A percentile compares a stretch with the other conserved stretches of the same genome.
Evolutionary conservation across 208 protist species (phyloP).

Genomic region (Leishmania braziliensis): DNA sequence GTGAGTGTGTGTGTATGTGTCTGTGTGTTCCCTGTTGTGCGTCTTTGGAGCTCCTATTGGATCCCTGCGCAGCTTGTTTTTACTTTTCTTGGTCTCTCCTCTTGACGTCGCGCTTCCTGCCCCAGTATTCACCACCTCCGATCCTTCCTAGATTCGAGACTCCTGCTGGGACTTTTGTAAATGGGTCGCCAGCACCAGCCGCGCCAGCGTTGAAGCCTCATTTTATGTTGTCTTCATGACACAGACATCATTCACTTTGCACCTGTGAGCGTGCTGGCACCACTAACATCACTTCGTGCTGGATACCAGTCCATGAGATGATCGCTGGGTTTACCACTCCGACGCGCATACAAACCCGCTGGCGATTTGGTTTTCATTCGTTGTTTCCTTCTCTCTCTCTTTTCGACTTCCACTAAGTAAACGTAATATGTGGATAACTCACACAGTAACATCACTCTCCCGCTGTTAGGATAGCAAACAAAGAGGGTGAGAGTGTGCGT

Average conservation of each 20-base stretch:
- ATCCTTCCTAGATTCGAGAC: not conserved
- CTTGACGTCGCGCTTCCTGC: not conserved
- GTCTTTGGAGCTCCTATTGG: not conserved
- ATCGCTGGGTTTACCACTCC: not conserved
- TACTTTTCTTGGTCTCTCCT: not conserved
- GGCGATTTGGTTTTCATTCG: not conserved
- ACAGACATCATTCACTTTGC: not conserved
- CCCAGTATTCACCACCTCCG: not conserved
- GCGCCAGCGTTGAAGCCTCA: not conserved
- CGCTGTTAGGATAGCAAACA: not conserved
- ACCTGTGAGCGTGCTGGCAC: not conserved
- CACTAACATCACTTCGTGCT: too few species aligned
- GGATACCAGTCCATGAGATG: too few species aligned
- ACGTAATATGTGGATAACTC: not conserved
- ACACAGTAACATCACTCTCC: not conserved
- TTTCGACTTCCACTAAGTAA: not conserved
- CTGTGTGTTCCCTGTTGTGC: not conserved
- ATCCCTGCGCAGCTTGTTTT: not conserved
- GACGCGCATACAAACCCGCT: not conserved
- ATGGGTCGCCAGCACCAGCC: not conserved
- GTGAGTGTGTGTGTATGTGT: not conserved
- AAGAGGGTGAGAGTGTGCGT: not conserved
- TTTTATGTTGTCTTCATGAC: not conserved
- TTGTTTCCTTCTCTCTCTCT: conserved; percentile 7
- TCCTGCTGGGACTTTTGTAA: not conserved